Conservation (phyloP, 83 land plant genomes). For the Picea engelmannii region DNA sequence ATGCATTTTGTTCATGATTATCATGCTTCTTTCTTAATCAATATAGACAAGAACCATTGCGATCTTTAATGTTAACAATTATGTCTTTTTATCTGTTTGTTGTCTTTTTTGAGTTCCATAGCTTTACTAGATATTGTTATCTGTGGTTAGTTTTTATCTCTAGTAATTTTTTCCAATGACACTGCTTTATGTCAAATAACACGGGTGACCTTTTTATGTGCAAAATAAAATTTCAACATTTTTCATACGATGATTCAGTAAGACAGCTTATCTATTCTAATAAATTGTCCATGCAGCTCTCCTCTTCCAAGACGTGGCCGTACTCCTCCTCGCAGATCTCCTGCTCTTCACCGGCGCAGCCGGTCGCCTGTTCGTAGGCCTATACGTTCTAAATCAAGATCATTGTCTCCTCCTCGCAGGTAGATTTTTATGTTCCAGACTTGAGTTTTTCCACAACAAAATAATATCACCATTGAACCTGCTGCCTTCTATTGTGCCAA, state of each 20-base stretch:
- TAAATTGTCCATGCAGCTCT: constrained; percentile 18
- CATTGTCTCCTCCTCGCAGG: constrained; percentile 62
- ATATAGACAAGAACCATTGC: background rate
- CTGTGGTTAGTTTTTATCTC: background rate
- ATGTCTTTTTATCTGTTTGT: background rate
- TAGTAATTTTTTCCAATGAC: background rate
- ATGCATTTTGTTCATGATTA: background rate
- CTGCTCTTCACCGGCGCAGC: constrained; percentile 54
- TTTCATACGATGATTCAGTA: background rate
- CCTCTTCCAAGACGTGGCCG: constrained; percentile 68
- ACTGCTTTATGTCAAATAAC: background rate
- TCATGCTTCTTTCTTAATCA: background rate
- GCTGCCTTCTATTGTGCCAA: background rate
- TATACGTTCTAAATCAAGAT: constrained; percentile 60
- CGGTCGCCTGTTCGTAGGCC: constrained; percentile 77
- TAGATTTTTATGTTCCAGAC: constrained; percentile 1
- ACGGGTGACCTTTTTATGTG: background rate
- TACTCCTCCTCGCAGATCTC: constrained; percentile 79
- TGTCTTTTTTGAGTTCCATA: background rate
- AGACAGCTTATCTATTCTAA: background rate
- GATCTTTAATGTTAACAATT: background rate
- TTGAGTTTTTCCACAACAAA: background rate
- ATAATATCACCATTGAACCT: background rate
- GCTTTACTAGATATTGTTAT: background rate
- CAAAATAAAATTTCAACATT: background rate